A percentile compares a stretch with the other conserved stretches of the same genome.
These are phyloP conservation scores for Moesziomyces antarcticus DNA, from an alignment of 1,284 basidiomycete species.

Conservation along the genomic window DNA sequence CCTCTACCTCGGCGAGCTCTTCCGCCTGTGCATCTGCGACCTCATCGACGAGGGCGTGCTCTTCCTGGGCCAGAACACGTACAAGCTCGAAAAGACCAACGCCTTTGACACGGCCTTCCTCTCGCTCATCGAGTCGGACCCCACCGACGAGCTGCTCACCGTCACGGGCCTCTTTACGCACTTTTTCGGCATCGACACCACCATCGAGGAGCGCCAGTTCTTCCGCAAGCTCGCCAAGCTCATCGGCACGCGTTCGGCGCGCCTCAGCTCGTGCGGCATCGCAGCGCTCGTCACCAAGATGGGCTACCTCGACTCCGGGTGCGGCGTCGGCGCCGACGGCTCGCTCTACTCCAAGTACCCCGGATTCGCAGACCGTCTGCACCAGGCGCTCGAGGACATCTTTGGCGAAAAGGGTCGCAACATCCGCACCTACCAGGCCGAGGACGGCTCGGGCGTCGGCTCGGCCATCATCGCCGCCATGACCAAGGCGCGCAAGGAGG, in stretches of 20 bases:
- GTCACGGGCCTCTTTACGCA: constrained; percentile 89
- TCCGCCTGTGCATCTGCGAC: constrained; percentile 91
- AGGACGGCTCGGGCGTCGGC: constrained; percentile 65
- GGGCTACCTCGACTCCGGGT: constrained; percentile 61
- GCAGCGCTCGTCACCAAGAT: constrained; percentile 65
- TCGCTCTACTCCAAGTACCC: constrained; percentile 65
- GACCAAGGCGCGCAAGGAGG: constrained; percentile 59
- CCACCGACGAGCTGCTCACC: constrained; percentile 96
- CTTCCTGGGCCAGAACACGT: constrained; percentile 95
- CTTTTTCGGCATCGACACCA: constrained; percentile 67
- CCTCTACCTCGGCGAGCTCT: constrained; percentile 94
- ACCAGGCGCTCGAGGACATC: constrained; percentile 65
- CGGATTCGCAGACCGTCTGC: constrained; percentile 61
- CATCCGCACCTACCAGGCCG: constrained; percentile 62
- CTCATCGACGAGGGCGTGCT: constrained; percentile 95
- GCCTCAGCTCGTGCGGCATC: constrained; percentile 64
- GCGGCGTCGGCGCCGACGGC: constrained; percentile 63
- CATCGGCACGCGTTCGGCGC: constrained; percentile 65
- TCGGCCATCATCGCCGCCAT: constrained; percentile 66
- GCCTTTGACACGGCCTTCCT: constrained; percentile 96
- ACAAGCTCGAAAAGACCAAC: constrained; percentile 93
- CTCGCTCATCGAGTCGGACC: constrained; percentile 95
- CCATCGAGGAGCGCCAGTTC: constrained; percentile 62
- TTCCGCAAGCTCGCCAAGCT: constrained; percentile 77
- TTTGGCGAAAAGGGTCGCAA: constrained; percentile 63